phyloP scores from a whole-genome alignment of 345 rosid genomes.

The Sonneratia caseolaris region DNA sequence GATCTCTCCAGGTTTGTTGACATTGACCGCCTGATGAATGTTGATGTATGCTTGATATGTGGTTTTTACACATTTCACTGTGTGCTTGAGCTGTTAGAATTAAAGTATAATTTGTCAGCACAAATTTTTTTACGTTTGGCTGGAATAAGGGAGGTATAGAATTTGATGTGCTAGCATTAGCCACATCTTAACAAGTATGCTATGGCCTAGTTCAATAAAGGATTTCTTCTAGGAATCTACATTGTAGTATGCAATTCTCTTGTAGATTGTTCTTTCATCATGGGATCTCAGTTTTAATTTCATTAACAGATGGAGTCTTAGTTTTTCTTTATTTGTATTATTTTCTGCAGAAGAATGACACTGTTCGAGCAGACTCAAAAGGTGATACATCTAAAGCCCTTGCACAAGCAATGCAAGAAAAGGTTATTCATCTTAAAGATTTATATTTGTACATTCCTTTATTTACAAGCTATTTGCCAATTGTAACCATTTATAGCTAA shows the following conservation, averaged over 20 bases:
- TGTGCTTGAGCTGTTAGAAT: background rate
- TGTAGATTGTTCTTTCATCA: background rate
- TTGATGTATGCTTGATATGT: background rate
- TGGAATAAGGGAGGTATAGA: background rate
- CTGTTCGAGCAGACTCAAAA: conserved; percentile 17
- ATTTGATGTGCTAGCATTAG: background rate
- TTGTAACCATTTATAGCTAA: background rate
- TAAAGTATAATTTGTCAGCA: background rate
- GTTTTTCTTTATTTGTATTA: background rate
- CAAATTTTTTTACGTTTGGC: background rate
- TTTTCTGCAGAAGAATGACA: conserved; percentile 31
- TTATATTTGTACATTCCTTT: conserved; percentile 1
- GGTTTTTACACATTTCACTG: background rate
- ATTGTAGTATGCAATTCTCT: background rate
- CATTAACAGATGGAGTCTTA: background rate
- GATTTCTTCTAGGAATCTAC: background rate
- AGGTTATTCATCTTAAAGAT: conserved; percentile 36
- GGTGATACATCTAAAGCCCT: conserved; percentile 42
- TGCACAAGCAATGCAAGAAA: conserved; percentile 77
- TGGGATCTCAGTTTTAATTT: background rate
- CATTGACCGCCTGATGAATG: background rate
- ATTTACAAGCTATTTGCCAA: background rate
- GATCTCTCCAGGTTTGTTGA: background rate
- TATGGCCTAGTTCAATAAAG: background rate
- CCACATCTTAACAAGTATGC: background rate